These are phyloP conservation scores for Rhodocollybia butyracea DNA, from an alignment of 768 basidiomycete species.

Conservation along the genomic window DNA sequence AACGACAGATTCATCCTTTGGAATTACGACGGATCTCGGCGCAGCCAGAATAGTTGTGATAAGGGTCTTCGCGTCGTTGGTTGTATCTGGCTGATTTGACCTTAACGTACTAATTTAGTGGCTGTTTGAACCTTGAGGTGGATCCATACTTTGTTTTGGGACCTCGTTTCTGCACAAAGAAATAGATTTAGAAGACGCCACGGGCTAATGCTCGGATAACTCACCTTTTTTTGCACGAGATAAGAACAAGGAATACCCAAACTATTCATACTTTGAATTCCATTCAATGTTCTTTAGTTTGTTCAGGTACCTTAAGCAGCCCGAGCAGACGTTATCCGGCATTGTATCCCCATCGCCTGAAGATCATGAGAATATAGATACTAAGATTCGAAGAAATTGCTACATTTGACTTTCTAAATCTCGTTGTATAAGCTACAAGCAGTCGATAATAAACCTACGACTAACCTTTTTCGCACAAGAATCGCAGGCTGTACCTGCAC, in stretches of 20 bases:
- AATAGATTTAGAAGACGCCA: neutral
- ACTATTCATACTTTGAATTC: no score
- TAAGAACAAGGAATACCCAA: conserved; percentile 1
- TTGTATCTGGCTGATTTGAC: neutral
- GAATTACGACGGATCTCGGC: neutral
- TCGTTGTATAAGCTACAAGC: no score
- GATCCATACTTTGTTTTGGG: neutral
- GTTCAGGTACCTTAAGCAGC: no score
- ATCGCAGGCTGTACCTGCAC: neutral
- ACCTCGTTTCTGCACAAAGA: neutral
- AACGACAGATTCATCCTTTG: neutral
- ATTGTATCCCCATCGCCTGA: conserved; percentile 2
- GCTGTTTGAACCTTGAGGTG: neutral
- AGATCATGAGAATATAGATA: neutral
- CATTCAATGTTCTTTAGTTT: no score
- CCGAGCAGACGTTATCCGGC: conserved; percentile 6
- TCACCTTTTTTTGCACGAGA: neutral
- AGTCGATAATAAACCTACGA: no score
- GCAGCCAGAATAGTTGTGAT: conserved; percentile 5
- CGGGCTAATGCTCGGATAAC: neutral
- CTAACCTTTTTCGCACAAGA: neutral
- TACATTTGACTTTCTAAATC: conserved; percentile 8
- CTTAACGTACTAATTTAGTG: neutral
- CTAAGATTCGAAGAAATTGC: neutral
- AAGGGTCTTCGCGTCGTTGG: neutral